Evolutionary conservation across 805 yeast genomes (phyloP), one percentile per base, ranked within the genome.

Genomic region (Wickerhamiella spandovensis): DNA sequence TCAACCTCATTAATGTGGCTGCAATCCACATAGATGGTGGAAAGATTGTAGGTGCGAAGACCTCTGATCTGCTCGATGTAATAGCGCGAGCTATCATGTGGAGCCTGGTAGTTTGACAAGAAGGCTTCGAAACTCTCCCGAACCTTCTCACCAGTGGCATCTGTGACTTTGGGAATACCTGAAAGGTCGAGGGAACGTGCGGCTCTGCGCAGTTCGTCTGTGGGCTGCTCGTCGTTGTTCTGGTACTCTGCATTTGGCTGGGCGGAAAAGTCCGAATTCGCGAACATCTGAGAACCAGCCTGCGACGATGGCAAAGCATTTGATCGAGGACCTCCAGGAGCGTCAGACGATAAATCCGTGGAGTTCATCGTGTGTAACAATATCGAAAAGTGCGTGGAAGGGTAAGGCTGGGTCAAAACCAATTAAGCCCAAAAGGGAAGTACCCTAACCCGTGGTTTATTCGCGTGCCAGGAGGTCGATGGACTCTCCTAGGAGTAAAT

Each of bases 61-160:
- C 85, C 81, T 39, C 81, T 81, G 50, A 92, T 76, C 65, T 87
- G 95, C 9, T 83, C 80, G 49, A 89, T 61, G 62, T 90, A 90
- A 30, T 80, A 72, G 52, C 70, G 74, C 21, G 63, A 68, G 17
- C 63, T 63, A 7, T 66, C 69, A 44, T 76, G 76, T 3, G 69
- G 68, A n/a, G 24, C 20, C 17, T 42, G 45, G 61, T 72, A 90
- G 30, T 77, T 83, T 61, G 80, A 84, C 50, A 90, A 67, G 61
- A 90, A 90, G 56, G 75, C 78, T 64, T 89, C 95, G 64, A 92
- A 90, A 15, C 89, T 80, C 65, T 87, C 95, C 43, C 90, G 77
- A 17, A 92, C 97, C 58, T 86, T 86, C 63, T 89, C 97, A 52
- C 95, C 97, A 2, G 96, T 87, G 45, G 79, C 78, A 69, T 92